Conservation (phyloP, 2,329 filamentous ascomycete species). For the Sporothrix protearum region DNA sequence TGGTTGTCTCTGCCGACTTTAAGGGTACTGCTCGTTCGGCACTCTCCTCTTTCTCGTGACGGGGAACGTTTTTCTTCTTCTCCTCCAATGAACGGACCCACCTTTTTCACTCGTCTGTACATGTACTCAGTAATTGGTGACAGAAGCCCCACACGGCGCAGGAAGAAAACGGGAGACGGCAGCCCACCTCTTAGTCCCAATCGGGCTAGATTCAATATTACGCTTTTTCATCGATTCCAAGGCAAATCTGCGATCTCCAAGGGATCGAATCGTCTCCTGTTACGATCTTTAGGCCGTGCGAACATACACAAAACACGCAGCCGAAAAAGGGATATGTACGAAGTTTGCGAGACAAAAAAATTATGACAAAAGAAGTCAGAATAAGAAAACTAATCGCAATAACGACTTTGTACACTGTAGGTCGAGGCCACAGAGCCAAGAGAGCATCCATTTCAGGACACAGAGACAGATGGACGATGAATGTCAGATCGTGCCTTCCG, state of each 20-base stretch:
- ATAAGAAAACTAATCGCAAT: too few relatives aligned
- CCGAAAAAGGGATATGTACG: background rate
- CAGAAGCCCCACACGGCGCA: background rate
- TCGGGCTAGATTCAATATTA: background rate
- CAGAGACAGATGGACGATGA: background rate
- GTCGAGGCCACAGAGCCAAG: too few relatives aligned
- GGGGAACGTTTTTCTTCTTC: background rate
- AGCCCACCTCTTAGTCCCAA: background rate
- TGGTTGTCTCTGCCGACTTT: background rate
- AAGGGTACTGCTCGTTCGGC: background rate
- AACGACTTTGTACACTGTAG: too few relatives aligned
- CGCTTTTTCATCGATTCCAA: slow-evolving; percentile 11
- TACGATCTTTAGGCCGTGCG: background rate
- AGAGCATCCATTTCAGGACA: background rate
- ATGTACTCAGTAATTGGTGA: background rate
- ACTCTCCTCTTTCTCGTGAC: background rate
- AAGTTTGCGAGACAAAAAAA: background rate
- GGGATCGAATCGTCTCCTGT: background rate
- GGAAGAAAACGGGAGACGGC: background rate
- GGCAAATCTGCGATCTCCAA: slow-evolving; percentile 25
- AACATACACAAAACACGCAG: background rate
- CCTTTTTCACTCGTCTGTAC: background rate
- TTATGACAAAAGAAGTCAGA: background rate
- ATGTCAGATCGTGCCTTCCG: background rate
- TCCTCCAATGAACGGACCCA: background rate